Conservation (phyloP, 345 rosid genomes). For the Brassica nigra region DNA sequence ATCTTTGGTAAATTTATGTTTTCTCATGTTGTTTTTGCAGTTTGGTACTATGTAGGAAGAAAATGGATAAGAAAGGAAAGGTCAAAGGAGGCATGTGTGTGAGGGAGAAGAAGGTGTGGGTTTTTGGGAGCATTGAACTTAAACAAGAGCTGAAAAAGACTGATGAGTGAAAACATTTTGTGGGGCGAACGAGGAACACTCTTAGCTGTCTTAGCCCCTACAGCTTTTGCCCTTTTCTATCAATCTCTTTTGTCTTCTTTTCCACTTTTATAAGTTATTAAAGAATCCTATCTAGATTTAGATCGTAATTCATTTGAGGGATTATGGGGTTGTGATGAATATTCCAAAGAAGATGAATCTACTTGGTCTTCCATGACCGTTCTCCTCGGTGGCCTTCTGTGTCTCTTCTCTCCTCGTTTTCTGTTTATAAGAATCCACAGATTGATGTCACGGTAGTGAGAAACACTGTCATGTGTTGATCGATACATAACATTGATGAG, state of each 20-base stretch:
- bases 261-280: not conserved
- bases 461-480: conserved; percentile 27
- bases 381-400: not conserved
- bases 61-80: conserved; percentile 34
- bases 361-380: not conserved
- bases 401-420: conserved; percentile 22
- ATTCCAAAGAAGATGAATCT: conserved; percentile 3
- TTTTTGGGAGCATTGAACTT: conserved; percentile 39
- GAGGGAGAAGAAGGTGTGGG: conserved; percentile 30
- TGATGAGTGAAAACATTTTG: conserved; percentile 18
- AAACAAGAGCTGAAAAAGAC: conserved; percentile 18
- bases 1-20: not conserved
- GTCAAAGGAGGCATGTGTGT: conserved; percentile 45
- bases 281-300: conserved; percentile 15
- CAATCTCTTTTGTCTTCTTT: conserved; percentile 16
- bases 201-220: conserved; percentile 39
- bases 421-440: conserved; percentile 24
- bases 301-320: conserved; percentile 18
- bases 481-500: not conserved
- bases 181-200: conserved; percentile 41
- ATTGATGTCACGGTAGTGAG: conserved; percentile 27
- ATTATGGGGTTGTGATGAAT: not conserved
- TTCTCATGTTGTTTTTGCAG: not conserved
- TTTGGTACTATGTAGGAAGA: conserved; percentile 17
- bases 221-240: conserved; percentile 7